Evolutionary conservation across 345 rosid species (phyloP), one percentile per base, ranked within the genome.

Genomic region (Geranium brycei): DNA sequence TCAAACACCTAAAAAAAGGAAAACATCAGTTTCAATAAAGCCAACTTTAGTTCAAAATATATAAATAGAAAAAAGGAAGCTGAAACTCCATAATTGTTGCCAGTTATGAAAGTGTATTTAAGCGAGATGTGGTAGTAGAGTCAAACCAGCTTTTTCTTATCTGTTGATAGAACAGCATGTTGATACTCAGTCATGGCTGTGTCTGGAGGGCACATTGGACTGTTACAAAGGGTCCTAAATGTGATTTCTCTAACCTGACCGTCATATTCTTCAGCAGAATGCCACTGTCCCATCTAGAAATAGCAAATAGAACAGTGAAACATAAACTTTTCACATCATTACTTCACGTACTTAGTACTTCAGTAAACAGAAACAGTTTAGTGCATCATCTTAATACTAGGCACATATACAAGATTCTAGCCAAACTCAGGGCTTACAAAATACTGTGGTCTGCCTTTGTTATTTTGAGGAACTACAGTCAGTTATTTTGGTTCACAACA

Each of bases 161-260:
- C 96, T 63, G 86, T 67, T 65, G 97, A 83, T 63, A 87, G 66
- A 77, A 83, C 95, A 69, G 62, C 75, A 69, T 88, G 97, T 79
- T 93, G 99, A 77, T 85, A 90, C 81, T 93, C 97, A 3, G 99
- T 85, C 88, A 93, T 87, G 70, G 89, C 96, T 60, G 95, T 90
- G 81, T 93, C 97, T 32, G 96, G 97, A 18, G 99, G 97, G 76
- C 99, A 90, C 97, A 93, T 88, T 47, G 99, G 99, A 80, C 87
- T 93, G 76, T 75, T 83, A 72, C 99, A 93, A 19, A 77, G 71
- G 51, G 89, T 75, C 80, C 96, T 83, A 73, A 83, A 88, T 66
- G 85, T 93, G 59, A 90, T 82, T 79, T 93, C 99, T 75, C 97
- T 85, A 57, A 93, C 97, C 86, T 88, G 91, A 72, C 97, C 99